Percentiles rank a stretch among this genome's conserved stretches.
These are phyloP conservation scores for Leucogyrophana mollusca DNA, from an alignment of 768 basidiomycete genomes.

Conservation along the genomic window DNA sequence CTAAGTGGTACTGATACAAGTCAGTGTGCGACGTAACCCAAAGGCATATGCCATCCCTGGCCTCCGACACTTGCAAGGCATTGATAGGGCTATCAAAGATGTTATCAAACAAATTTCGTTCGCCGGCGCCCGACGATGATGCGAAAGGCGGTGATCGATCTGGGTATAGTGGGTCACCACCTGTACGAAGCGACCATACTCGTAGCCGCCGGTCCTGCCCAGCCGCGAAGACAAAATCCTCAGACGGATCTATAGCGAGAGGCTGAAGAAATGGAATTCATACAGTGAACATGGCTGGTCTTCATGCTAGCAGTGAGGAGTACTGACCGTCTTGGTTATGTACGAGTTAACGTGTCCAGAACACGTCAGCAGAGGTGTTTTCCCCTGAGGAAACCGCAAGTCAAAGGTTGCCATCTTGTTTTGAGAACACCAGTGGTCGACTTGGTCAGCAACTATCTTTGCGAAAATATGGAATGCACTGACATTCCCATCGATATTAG, in stretches of 20 bases:
- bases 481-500: slow-evolving; percentile 62
- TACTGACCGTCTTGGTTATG: slow-evolving; percentile 49
- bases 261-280: slow-evolving; percentile 43
- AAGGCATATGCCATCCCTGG: slow-evolving; percentile 39
- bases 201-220: slow-evolving; percentile 66
- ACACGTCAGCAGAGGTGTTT: slow-evolving; percentile 45
- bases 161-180: slow-evolving; percentile 30
- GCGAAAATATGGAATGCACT: slow-evolving; percentile 19
- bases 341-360: slow-evolving; percentile 59
- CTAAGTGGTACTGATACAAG: slow-evolving; percentile 49
- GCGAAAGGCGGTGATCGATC: neutral
- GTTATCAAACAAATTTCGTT: slow-evolving; percentile 30
- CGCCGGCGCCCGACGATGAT: neutral
- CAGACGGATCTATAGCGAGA: slow-evolving; percentile 52
- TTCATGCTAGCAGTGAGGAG: neutral
- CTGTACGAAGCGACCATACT: slow-evolving; percentile 66
- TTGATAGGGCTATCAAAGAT: slow-evolving; percentile 38
- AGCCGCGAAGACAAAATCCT: slow-evolving; percentile 65
- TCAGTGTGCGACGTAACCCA: slow-evolving; percentile 51
- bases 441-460: no score
- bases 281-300: neutral
- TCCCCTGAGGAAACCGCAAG: slow-evolving; percentile 49
- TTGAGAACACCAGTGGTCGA: slow-evolving; percentile 6
- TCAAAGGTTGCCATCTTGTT: slow-evolving; percentile 60
- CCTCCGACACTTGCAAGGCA: slow-evolving; percentile 50